Evolutionary conservation across 2,329 filamentous ascomycete species (phyloP).

Genomic region (Leptographium flavum): DNA sequence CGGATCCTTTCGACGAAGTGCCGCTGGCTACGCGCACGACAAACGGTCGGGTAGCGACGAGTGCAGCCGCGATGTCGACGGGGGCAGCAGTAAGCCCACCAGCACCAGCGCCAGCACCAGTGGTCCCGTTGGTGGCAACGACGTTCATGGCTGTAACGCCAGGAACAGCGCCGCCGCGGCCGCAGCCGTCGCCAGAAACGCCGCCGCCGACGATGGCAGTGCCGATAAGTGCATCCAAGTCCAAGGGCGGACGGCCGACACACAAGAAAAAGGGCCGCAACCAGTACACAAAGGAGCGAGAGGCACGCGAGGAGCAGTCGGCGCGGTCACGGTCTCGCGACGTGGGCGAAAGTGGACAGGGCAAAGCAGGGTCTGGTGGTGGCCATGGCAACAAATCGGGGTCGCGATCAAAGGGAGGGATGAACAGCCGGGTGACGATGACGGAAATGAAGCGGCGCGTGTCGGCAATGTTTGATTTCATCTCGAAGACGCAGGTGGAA

Average conservation of each 20-base stretch:
- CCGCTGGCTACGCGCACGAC: conserved; percentile 31
- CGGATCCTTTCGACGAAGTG: conserved; percentile 56
- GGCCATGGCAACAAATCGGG: conserved; percentile 29
- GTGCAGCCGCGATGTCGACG: background rate
- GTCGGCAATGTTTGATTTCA: conserved; percentile 76
- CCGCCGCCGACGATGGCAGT: conserved; percentile 26
- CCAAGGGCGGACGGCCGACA: conserved; percentile 43
- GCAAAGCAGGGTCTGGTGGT: conserved; percentile 15
- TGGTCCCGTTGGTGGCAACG: conserved; percentile 9
- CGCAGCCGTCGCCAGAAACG: conserved; percentile 32
- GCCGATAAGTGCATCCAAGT: conserved; percentile 39
- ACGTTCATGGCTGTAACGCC: conserved; percentile 15
- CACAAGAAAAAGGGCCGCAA: conserved; percentile 60
- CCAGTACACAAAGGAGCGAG: conserved; percentile 68
- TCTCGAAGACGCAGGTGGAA: conserved; percentile 77
- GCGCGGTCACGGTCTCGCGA: conserved; percentile 38
- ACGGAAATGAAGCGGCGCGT: conserved; percentile 79
- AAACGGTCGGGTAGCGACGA: conserved; percentile 13
- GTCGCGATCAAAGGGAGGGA: conserved; percentile 38
- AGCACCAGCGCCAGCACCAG: background rate
- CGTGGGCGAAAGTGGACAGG: conserved; percentile 29
- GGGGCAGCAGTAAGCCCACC: background rate
- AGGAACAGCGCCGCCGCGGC: conserved; percentile 22
- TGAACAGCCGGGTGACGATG: conserved; percentile 62
- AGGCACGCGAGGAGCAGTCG: conserved; percentile 41